A percentile compares a stretch with the other conserved stretches of the same genome.
Evolutionary conservation across 2,329 filamentous ascomycete genomes (phyloP).

Genomic region (Coniella lustricola): DNA sequence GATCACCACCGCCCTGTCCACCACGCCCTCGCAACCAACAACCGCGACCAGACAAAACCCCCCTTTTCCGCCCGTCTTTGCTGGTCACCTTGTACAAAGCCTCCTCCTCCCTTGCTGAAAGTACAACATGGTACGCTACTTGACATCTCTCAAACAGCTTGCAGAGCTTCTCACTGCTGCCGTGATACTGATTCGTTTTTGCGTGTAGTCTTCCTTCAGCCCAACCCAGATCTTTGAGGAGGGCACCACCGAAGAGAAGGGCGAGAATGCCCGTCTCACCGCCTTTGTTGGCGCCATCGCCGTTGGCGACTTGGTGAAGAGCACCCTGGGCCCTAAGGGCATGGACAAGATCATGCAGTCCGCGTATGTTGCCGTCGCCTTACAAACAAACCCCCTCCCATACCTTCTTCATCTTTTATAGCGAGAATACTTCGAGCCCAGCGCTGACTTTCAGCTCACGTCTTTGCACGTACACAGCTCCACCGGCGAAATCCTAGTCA

Average conservation of each 20-base stretch:
- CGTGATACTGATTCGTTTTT: neutral
- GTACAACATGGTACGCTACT: slow-evolving; percentile 11
- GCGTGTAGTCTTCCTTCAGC: slow-evolving; percentile 56
- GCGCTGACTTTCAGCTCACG: neutral
- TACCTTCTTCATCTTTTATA: too few relatives aligned
- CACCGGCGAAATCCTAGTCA: slow-evolving; percentile 95
- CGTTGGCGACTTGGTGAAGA: slow-evolving; percentile 95
- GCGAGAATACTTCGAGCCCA: too few relatives aligned
- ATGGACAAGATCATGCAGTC: slow-evolving; percentile 99
- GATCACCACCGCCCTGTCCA: slow-evolving; percentile 1
- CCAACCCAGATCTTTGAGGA: slow-evolving; percentile 98
- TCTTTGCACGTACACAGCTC: slow-evolving; percentile 49
- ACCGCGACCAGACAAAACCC: neutral
- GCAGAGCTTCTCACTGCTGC: neutral
- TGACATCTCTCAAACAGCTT: neutral
- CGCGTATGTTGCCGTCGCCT: slow-evolving; percentile 55
- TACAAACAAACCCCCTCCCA: too few relatives aligned
- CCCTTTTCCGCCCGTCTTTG: neutral
- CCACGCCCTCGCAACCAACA: neutral
- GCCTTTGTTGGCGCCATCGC: slow-evolving; percentile 98
- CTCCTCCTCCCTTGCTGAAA: neutral
- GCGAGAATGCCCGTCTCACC: slow-evolving; percentile 97
- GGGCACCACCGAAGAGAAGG: slow-evolving; percentile 95
- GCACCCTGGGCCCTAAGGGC: slow-evolving; percentile 91
- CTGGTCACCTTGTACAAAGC: neutral